Evolutionary conservation across 257 asterid species (phyloP).

Genomic region (Petunia secreta): DNA sequence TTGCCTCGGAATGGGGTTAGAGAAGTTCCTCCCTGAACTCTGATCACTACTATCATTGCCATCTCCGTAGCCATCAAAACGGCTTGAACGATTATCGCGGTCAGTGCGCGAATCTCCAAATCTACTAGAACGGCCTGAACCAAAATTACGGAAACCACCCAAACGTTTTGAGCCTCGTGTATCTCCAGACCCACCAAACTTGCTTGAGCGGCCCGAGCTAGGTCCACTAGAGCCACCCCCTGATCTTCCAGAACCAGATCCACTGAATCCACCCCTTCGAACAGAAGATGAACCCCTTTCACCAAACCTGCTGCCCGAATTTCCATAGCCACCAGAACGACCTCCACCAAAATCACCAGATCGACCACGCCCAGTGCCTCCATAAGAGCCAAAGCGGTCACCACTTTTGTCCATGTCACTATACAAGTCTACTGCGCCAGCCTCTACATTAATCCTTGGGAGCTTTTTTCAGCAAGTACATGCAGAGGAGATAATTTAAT

Average conservation of each 20-base stretch:
- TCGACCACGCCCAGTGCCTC: constrained; percentile 52
- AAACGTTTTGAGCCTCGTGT: constrained; percentile 36
- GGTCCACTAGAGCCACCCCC: constrained; percentile 58
- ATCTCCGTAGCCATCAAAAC: constrained; percentile 46
- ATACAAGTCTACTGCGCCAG: constrained; percentile 53
- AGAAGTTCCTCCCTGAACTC: constrained; percentile 33
- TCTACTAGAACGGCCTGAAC: constrained; percentile 55
- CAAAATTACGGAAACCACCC: constrained; percentile 54
- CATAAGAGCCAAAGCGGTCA: constrained; percentile 44
- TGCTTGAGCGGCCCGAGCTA: constrained; percentile 50
- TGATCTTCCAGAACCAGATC: constrained; percentile 43
- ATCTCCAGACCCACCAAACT: constrained; percentile 39
- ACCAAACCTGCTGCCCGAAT: constrained; percentile 40
- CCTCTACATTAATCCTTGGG: constrained; percentile 67
- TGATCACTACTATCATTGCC: constrained; percentile 32
- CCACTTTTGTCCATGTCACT: constrained; percentile 51
- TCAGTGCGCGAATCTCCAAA: constrained; percentile 43
- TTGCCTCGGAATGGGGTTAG: constrained; percentile 33
- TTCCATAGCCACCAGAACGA: constrained; percentile 60
- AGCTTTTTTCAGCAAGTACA: constrained; percentile 31
- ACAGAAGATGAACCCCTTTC: constrained; percentile 41
- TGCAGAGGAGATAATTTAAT: constrained; percentile 17
- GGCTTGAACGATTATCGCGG: constrained; percentile 37
- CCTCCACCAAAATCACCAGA: constrained; percentile 63
- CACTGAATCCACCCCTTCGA: constrained; percentile 51